Conservation (phyloP, 495 filamentous ascomycete genomes). For the Articulospora tetracladia region DNA sequence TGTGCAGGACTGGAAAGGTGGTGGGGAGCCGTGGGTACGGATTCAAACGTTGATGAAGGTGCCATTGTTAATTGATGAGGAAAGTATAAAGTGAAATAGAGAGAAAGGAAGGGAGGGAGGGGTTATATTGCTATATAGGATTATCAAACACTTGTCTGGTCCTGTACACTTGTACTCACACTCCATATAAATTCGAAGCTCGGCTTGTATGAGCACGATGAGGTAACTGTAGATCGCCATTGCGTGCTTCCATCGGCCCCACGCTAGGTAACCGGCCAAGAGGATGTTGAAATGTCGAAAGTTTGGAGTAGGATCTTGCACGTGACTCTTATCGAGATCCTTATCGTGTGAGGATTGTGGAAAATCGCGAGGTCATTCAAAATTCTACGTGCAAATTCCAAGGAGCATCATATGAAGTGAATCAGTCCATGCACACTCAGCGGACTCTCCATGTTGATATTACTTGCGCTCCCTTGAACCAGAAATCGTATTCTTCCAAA, state of each 20-base stretch:
- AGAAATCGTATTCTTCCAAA: no score
- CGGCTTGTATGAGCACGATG: no score
- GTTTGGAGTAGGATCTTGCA: no score
- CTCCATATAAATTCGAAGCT: neutral
- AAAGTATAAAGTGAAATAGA: neutral
- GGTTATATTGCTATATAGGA: neutral
- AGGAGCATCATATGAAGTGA: neutral
- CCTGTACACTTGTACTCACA: neutral
- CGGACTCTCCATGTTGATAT: no score
- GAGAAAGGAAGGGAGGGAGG: neutral
- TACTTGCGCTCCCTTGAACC: no score
- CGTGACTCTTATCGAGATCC: neutral
- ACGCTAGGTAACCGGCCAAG: neutral
- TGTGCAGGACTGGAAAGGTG: constrained; percentile 1
- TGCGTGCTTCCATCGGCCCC: neutral
- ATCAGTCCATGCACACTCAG: neutral
- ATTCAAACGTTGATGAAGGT: neutral
- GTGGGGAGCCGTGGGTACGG: constrained; percentile 5
- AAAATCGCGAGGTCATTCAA: neutral
- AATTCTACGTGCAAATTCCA: no score
- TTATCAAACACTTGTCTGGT: neutral
- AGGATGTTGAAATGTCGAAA: neutral
- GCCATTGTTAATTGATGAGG: neutral
- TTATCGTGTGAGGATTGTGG: neutral
- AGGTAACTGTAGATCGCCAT: neutral